Base-by-base conservation (phyloP, 164 flowering plant genomes). In the Tetrastigma voinierianum region DNA sequence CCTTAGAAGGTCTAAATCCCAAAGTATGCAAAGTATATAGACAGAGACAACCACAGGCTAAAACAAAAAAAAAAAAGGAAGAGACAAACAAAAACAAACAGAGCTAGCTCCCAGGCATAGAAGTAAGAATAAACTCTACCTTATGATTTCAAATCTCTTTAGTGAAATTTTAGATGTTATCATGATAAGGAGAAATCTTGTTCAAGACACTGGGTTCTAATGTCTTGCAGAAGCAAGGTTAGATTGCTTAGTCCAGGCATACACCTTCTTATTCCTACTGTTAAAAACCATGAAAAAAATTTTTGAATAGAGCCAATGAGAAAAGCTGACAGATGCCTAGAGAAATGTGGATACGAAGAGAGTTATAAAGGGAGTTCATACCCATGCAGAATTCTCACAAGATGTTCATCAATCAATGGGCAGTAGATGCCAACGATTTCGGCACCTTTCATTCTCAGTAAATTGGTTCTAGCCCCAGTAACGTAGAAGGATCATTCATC, bases 191-290 rank as follows among this genome's bases (percentile, higher is more conserved):
- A 71, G 77, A 80, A 87, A 17, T 96, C 96, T 53, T 86, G 90
- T 67, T 87, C 90, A 0, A 79, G 80, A 72, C 98, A 94, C 62
- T 83, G 73, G 40, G 81, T 80, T 77, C 86, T 84, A 3, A 68
- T 67, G 21, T 87, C 85, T 63, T 87, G 87, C 95, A 90, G n/a
- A 87, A 95, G 88, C 47, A 93, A 84, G 16, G 70, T 82, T 43
- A 53, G 72, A 57, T 92, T 97, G 70, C 92, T 97, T 98, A 1
- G 99, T 95, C 99, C 99, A 95, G 10, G 99, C 93, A 72, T 83
- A 92, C 2, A 89, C 91, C 86, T 83, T 87, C 79, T 88, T 90
- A 3, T 79, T 78, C 67, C 83, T 83, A 82, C 97, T 91, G 86
- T 67, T 23, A 17, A 68, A 32, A 24, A 45, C 13, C 45, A 17